Conservation (phyloP, 148 eudicot species). For the Salicornia ramosissima region DNA sequence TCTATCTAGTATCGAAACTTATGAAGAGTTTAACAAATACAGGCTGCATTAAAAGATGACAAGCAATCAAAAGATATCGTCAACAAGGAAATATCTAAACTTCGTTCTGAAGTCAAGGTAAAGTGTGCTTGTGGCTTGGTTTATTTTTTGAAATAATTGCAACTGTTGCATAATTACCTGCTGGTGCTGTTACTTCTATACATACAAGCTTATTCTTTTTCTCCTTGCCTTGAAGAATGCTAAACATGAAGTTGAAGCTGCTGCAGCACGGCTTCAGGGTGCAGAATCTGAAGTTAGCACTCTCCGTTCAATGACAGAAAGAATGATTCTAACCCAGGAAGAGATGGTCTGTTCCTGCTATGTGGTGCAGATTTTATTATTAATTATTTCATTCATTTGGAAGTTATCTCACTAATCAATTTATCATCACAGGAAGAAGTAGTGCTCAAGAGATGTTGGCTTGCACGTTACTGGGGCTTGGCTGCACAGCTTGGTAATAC, state of each 20-base stretch:
- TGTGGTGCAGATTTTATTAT: not conserved
- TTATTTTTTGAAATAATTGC: not conserved
- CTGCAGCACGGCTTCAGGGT: slow-evolving; percentile 52
- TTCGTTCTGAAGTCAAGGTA: slow-evolving; percentile 66
- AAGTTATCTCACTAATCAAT: slow-evolving; percentile 16
- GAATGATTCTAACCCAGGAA: slow-evolving; percentile 78
- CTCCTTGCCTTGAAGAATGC: slow-evolving; percentile 45
- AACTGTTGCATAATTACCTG: slow-evolving; percentile 8
- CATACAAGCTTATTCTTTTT: slow-evolving; percentile 17
- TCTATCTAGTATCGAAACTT: not conserved
- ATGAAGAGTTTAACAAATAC: slow-evolving; percentile 19
- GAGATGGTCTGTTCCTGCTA: slow-evolving; percentile 59
- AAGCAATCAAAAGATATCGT: slow-evolving; percentile 54
- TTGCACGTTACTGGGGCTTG: slow-evolving; percentile 90
- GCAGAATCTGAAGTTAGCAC: slow-evolving; percentile 67
- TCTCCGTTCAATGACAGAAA: slow-evolving; percentile 75
- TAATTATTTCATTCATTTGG: slow-evolving; percentile 5
- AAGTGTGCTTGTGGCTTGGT: slow-evolving; percentile 6
- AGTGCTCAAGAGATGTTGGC: slow-evolving; percentile 94
- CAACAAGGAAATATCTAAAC: slow-evolving; percentile 49
- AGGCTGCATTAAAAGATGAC: slow-evolving; percentile 86
- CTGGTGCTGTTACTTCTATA: slow-evolving; percentile 15
- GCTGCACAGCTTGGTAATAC: slow-evolving; percentile 70
- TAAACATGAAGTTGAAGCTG: slow-evolving; percentile 52
- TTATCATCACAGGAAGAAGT: slow-evolving; percentile 71